These are phyloP conservation scores for Eleusine indica DNA, from an alignment of 176 grass and related monocot genomes.

Conservation along the genomic window DNA sequence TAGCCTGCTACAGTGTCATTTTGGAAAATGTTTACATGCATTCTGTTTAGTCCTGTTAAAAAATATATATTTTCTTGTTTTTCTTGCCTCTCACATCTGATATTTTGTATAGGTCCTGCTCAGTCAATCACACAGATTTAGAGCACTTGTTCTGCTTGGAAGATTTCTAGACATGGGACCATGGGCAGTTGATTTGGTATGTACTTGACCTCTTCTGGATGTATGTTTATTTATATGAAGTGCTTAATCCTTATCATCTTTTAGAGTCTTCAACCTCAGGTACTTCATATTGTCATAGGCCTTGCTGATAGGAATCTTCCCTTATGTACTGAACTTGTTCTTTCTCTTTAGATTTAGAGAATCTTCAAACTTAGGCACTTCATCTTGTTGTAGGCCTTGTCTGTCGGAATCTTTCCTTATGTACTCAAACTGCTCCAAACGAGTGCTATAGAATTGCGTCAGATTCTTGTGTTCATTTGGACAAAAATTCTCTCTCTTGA, in stretches of 20 bases:
- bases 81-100: slow-evolving; percentile 11
- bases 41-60: not conserved
- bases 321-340: slow-evolving; percentile 70
- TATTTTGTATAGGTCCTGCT: slow-evolving; percentile 76
- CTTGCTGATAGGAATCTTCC: slow-evolving; percentile 87
- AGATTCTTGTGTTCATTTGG: slow-evolving; percentile 99
- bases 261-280: not conserved
- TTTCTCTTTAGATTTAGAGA: not conserved
- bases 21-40: slow-evolving; percentile 10
- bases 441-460: slow-evolving; percentile 82
- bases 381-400: slow-evolving; percentile 68
- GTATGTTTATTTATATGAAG: slow-evolving; percentile 5
- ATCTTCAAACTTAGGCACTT: slow-evolving; percentile 26
- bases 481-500: slow-evolving; percentile 99
- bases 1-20: not conserved
- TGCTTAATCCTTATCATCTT: slow-evolving; percentile 10
- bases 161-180: slow-evolving; percentile 99
- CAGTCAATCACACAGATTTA: slow-evolving; percentile 97
- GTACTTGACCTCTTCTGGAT: slow-evolving; percentile 33
- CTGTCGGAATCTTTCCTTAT: slow-evolving; percentile 97
- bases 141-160: slow-evolving; percentile 93
- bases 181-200: slow-evolving; percentile 97
- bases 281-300: slow-evolving; percentile 55
- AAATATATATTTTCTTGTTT: slow-evolving; percentile 22
- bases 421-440: slow-evolving; percentile 98